phyloP scores from a whole-genome alignment of 805 yeast genomes.

The Metschnikowia koreensis region DNA sequence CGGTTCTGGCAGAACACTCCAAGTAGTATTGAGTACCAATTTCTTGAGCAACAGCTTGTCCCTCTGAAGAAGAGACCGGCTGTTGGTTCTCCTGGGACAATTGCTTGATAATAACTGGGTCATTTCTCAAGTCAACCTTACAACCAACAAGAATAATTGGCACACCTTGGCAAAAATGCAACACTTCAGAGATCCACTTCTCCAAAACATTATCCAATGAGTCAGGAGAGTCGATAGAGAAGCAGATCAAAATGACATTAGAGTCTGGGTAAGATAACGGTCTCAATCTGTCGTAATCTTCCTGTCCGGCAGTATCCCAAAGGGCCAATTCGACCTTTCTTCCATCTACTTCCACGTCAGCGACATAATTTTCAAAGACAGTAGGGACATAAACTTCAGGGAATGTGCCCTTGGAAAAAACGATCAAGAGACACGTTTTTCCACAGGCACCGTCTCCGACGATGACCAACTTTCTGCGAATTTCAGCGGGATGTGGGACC shows the following conservation, averaged over 20 bases:
- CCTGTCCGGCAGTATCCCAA: conserved; percentile 41
- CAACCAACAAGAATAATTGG: conserved; percentile 37
- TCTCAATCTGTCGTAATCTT: conserved; percentile 37
- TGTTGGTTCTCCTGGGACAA: conserved; percentile 24
- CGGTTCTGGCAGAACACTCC: conserved; percentile 38
- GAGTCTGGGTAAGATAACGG: conserved; percentile 44
- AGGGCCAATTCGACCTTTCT: conserved; percentile 51
- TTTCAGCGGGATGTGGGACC: conserved; percentile 27
- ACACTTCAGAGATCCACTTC: conserved; percentile 44
- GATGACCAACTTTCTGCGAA: conserved; percentile 32
- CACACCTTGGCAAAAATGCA: conserved; percentile 37
- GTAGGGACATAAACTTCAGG: conserved; percentile 33
- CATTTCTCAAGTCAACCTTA: conserved; percentile 34
- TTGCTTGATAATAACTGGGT: conserved; percentile 26
- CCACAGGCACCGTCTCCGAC: conserved; percentile 36
- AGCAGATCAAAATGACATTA: conserved; percentile 37
- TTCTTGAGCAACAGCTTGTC: conserved; percentile 28
- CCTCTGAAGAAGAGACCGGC: conserved; percentile 25
- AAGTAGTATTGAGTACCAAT: conserved; percentile 32
- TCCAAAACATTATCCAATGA: conserved; percentile 35
- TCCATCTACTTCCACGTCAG: conserved; percentile 73
- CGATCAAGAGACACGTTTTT: conserved; percentile 32
- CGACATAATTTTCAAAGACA: conserved; percentile 97
- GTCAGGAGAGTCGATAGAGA: conserved; percentile 32
- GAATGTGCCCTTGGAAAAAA: conserved; percentile 31